Base-by-base conservation (phyloP, 805 yeast genomes). In the Babjeviella inositovora region DNA sequence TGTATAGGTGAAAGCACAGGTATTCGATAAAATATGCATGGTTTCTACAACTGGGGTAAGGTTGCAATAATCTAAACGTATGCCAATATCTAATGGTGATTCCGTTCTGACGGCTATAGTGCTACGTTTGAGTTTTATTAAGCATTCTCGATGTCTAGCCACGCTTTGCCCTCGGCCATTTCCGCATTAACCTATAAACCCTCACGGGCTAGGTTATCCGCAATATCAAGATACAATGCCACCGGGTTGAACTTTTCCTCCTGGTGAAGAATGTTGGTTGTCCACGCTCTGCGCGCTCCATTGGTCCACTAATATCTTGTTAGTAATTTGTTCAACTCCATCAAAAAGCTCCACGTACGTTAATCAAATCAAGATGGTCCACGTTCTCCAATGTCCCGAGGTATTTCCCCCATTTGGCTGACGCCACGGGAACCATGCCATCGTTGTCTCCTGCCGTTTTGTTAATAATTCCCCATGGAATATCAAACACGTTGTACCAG, bases 301-400 rank as follows among this genome's bases (percentile, higher is more conserved):
- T 71, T 74, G 23, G 72, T 63, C 92, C 93, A 75, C n/a, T n/a
- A n/a, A n/a, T n/a, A n/a, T n/a, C n/a, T n/a, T n/a, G n/a, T n/a
- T n/a, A n/a, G n/a, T n/a, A n/a, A n/a, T n/a, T n/a, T n/a, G n/a
- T n/a, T n/a, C n/a, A n/a, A n/a, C n/a, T n/a, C n/a, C n/a, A n/a
- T n/a, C n/a, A n/a, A n/a, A n/a, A n/a, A n/a, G n/a, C n/a, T n/a
- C n/a, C n/a, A n/a, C n/a, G n/a, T n/a, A n/a, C n/a, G 39, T 84
- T 85, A 23, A 84, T 80, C 28, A 82, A 50, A 42, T 85, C 94
- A 29, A 81, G 51, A 47, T 84, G 96, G 45, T 84, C 94, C 3
- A 76, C 81, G 31, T 70, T 62, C 19, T 67, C 67, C 17, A 85
- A 43, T 0, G 90, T 77, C 0, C 95, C 96, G 32, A 70, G 41